Conservation (phyloP, 768 basidiomycete genomes). For the Grammothele lineata region DNA sequence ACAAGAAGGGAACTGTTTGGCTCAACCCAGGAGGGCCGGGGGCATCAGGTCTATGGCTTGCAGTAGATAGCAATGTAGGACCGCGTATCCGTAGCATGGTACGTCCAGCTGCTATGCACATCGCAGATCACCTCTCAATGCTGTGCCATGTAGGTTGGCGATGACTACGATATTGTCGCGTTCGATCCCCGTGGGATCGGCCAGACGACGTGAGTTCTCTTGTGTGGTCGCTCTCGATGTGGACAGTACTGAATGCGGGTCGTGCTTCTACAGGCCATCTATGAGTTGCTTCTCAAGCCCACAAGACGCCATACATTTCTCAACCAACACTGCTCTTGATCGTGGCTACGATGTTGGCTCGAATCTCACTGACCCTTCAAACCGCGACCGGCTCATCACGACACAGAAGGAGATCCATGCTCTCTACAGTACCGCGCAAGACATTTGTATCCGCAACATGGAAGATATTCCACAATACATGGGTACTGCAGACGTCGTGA, state of each 20-base stretch:
- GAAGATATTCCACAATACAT: slow-evolving; percentile 27
- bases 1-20: slow-evolving; percentile 26
- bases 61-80: slow-evolving; percentile 7
- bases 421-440: slow-evolving; percentile 20
- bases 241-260: too few species aligned
- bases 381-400: slow-evolving; percentile 19
- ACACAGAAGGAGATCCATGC: slow-evolving; percentile 23
- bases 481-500: slow-evolving; percentile 29
- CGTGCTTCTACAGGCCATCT: slow-evolving; percentile 18
- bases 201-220: slow-evolving; percentile 20
- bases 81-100: slow-evolving; percentile 10
- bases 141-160: slow-evolving; percentile 14
- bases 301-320: slow-evolving; percentile 20
- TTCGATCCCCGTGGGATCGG: slow-evolving; percentile 32
- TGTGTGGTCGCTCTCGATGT: neutral
- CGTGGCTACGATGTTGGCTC: slow-evolving; percentile 23
- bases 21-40: slow-evolving; percentile 31
- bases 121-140: too few species aligned
- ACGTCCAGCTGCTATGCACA: slow-evolving; percentile 2
- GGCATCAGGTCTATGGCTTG: slow-evolving; percentile 16
- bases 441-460: slow-evolving; percentile 24
- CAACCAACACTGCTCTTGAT: slow-evolving; percentile 22
- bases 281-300: slow-evolving; percentile 24
- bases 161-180: slow-evolving; percentile 25
- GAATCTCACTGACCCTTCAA: slow-evolving; percentile 19